Percentiles rank a stretch among this genome's conserved stretches.
These are phyloP conservation scores for Monilinia polystroma DNA, from an alignment of 2,329 filamentous ascomycete genomes.

Conservation along the genomic window DNA sequence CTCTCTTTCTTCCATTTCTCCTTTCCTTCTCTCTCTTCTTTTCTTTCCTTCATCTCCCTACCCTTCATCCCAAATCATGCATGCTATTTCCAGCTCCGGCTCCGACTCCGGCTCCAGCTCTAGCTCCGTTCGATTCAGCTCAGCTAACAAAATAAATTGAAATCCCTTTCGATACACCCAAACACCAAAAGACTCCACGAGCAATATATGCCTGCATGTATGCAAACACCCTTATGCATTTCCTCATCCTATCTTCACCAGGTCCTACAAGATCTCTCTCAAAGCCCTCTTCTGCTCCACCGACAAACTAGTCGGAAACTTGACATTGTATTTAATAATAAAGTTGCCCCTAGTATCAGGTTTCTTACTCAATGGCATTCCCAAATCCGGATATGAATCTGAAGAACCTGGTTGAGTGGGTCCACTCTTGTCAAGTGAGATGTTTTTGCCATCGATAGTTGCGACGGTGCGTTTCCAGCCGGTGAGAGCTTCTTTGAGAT, in stretches of 20 bases:
- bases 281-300: slow-evolving; percentile 75
- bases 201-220: neutral
- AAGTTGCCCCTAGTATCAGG: slow-evolving; percentile 82
- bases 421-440: slow-evolving; percentile 75
- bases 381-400: slow-evolving; percentile 79
- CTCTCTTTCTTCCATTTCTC: neutral
- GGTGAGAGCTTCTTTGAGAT: slow-evolving; percentile 89
- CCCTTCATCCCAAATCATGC: neutral
- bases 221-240: neutral
- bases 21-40: neutral
- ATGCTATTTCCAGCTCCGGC: neutral
- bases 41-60: neutral
- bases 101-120: neutral
- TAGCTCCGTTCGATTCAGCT: neutral
- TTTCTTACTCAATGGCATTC: slow-evolving; percentile 94
- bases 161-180: neutral
- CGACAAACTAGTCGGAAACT: slow-evolving; percentile 80
- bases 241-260: neutral
- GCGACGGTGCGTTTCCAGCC: slow-evolving; percentile 90
- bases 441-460: slow-evolving; percentile 88
- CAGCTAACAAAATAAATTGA: neutral
- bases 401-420: slow-evolving; percentile 82
- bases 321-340: slow-evolving; percentile 86
- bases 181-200: neutral
- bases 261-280: slow-evolving; percentile 66